Percentiles rank a stretch among this genome's conserved stretches.
phyloP scores from a whole-genome alignment of 2,329 filamentous ascomycete genomes.

The Diaporthe velutina region DNA sequence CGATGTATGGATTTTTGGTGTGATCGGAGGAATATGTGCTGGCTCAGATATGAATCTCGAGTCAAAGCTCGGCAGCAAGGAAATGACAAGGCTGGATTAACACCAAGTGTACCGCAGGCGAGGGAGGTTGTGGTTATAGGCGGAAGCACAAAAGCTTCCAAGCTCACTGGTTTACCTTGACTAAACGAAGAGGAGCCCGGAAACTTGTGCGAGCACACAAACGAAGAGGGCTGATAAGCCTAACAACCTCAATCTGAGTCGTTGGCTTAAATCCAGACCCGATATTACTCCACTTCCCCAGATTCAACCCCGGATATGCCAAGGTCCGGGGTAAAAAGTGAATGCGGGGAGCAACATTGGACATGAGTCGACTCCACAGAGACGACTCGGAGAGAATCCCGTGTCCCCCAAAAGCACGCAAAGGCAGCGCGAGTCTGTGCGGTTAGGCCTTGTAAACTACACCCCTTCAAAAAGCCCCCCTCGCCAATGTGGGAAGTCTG shows the following conservation, averaged over 20 bases:
- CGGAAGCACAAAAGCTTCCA: background rate
- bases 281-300: conserved; percentile 16
- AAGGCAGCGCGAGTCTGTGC: background rate
- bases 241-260: background rate
- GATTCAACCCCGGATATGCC: conserved; percentile 11
- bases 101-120: no score
- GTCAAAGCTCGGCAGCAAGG: background rate
- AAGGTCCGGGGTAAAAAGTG: conserved; percentile 11
- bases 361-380: background rate
- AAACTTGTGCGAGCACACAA: conserved; percentile 18
- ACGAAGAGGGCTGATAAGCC: background rate
- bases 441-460: background rate
- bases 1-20: background rate
- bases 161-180: background rate
- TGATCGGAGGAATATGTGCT: no score
- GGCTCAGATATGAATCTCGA: background rate
- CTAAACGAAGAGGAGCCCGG: background rate
- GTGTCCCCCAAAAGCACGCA: conserved; percentile 3
- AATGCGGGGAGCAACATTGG: background rate
- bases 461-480: conserved; percentile 18
- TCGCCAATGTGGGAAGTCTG: background rate
- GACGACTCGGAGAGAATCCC: conserved; percentile 13
- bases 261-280: background rate
- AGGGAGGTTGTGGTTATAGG: conserved; percentile 7
- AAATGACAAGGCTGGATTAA: background rate